These are phyloP conservation scores for Venustampulla echinocandica DNA, from an alignment of 495 filamentous ascomycete genomes.

Conservation along the genomic window DNA sequence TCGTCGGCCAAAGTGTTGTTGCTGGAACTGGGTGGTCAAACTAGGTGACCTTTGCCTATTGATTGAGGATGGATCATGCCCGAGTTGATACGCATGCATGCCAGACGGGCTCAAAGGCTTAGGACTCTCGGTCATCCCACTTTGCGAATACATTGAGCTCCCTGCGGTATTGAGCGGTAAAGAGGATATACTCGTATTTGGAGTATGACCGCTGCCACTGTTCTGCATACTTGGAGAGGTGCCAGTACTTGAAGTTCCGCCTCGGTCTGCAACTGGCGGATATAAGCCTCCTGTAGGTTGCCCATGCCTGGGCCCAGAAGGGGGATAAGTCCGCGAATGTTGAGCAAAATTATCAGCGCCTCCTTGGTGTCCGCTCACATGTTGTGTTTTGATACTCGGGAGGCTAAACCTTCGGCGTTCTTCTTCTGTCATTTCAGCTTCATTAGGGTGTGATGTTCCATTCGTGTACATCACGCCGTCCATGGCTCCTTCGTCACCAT, in stretches of 20 bases:
- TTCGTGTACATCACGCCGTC: conserved; percentile 61
- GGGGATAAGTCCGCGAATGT: conserved; percentile 65
- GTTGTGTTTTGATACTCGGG: conserved; percentile 66
- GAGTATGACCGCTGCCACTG: conserved; percentile 31
- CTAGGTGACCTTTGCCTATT: conserved; percentile 62
- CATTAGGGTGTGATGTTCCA: conserved; percentile 54
- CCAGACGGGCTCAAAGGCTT: conserved; percentile 71
- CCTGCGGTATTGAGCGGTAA: conserved; percentile 38
- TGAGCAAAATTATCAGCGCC: conserved; percentile 33
- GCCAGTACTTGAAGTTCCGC: conserved; percentile 44
- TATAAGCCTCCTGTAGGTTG: conserved; percentile 45
- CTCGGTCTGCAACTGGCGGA: conserved; percentile 47
- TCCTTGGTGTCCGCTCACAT: conserved; percentile 42
- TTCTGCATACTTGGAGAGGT: conserved; percentile 34
- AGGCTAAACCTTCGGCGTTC: conserved; percentile 48
- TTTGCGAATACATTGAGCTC: conserved; percentile 58
- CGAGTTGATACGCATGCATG: conserved; percentile 49
- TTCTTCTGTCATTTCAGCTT: conserved; percentile 50
- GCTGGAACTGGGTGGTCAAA: conserved; percentile 57
- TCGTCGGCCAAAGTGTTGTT: conserved; percentile 53
- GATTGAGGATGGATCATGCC: conserved; percentile 42
- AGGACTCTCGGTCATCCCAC: conserved; percentile 74
- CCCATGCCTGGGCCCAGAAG: conserved; percentile 43
- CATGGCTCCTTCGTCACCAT: conserved; percentile 65
- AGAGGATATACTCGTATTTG: conserved; percentile 39